Conservation (phyloP, 2,329 filamentous ascomycete species). For the Blastomyces parvus region DNA sequence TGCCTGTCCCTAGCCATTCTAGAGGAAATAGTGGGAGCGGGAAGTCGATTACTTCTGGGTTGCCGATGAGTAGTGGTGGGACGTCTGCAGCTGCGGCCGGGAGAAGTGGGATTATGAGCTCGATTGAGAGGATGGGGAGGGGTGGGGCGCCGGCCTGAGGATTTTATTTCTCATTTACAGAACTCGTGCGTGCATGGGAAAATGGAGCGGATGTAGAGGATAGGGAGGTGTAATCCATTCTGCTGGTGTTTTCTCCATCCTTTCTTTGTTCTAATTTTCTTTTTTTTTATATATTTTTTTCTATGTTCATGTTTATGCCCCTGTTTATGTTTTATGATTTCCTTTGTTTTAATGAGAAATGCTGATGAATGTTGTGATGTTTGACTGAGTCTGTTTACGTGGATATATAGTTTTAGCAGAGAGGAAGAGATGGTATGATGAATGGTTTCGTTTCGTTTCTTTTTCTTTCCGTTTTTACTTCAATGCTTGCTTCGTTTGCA, state of each 20-base stretch:
- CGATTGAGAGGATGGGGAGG: slow-evolving; percentile 79
- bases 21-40: slow-evolving; percentile 27
- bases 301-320: neutral
- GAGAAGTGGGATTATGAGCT: slow-evolving; percentile 69
- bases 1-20: slow-evolving; percentile 22
- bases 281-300: neutral
- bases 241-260: neutral
- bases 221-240: neutral
- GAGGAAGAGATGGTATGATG: neutral
- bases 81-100: slow-evolving; percentile 32
- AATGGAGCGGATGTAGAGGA: neutral
- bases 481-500: neutral
- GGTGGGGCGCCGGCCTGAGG: slow-evolving; percentile 13
- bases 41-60: slow-evolving; percentile 1
- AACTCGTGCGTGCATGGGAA: neutral
- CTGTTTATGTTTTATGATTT: slow-evolving; percentile 1
- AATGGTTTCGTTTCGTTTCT: neutral
- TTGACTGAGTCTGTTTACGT: neutral
- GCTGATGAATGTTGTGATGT: neutral
- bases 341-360: slow-evolving; percentile 1
- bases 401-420: neutral
- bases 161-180: neutral
- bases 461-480: neutral
- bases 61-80: slow-evolving; percentile 21
- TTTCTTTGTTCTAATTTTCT: neutral